Base-by-base conservation (phyloP, 2,329 filamentous ascomycete species). In the Sordariomycetes sp. region DNA sequence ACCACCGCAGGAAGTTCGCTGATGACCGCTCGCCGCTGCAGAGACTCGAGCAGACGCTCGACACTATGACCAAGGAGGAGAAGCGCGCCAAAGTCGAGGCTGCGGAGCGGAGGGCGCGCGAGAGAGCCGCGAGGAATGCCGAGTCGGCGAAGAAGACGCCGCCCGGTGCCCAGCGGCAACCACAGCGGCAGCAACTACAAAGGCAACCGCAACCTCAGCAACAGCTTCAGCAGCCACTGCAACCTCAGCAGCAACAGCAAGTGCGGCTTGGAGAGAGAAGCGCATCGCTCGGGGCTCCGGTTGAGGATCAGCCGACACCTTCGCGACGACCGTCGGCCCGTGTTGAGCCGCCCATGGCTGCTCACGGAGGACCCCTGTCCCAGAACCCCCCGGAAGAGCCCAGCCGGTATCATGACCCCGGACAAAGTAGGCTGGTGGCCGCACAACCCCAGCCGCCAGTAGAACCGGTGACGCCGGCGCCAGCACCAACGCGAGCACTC, bases 41-140 rank as follows among this genome's bases (percentile, higher is more conserved):
- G 72, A 94, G 87, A 75, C 82, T 99, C 64, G 93, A 99, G 76
- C 83, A 89, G 67, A 94, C 90, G 66, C 80, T 97, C 67, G 88
- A 88, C 71, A 91, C 89, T 72, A 93, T 97, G 71, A 96, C 89
- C 70, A 97, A 97, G 71, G 92, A 97, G 73, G 92, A 97, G 72
- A 95, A 96, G 71, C 82, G 93, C 62, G 90, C 91, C 10, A 82
- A 90, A 53, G 84, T 93, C 4, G 82, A 91, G 68, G 88, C 93
- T 65, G 90, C 90, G 6, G 93, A 97, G 70, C 79, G 85, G 64
- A 81, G 82, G 51, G 81, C 86, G 20, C 82, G 85, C 64, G 86
- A 93, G 66, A 57, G 22, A 32, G 55, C 55, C 11, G n/a, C 12
- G 34, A 20, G 61, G 61, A 32, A 35, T 58, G 11, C 58, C 59